Evolutionary conservation across 257 asterid genomes (phyloP).

Genomic region (Cordia subcordata): DNA sequence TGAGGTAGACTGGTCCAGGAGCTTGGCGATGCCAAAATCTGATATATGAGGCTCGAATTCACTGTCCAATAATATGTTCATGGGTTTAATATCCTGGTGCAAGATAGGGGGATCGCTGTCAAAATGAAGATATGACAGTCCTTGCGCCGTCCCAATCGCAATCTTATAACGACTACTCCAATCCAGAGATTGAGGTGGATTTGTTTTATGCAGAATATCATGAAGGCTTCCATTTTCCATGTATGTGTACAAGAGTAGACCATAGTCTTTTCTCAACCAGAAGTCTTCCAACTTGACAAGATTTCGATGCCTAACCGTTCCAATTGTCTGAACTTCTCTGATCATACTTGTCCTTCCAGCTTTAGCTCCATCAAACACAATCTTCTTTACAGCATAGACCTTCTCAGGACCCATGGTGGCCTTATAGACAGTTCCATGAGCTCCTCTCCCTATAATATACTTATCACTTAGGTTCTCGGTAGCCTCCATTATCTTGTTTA

Average conservation of each 20-base stretch:
- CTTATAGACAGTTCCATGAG: conserved; percentile 74
- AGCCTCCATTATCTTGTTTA: conserved; percentile 57
- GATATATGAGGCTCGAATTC: conserved; percentile 80
- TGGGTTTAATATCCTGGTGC: conserved; percentile 74
- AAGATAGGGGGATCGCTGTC: conserved; percentile 78
- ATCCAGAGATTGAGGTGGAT: conserved; percentile 35
- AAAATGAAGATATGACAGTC: conserved; percentile 70
- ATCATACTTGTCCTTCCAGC: conserved; percentile 56
- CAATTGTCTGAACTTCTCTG: conserved; percentile 68
- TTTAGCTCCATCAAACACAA: conserved; percentile 38
- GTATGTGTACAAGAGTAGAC: conserved; percentile 56
- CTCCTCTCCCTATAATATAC: conserved; percentile 68
- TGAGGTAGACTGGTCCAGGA: conserved; percentile 59
- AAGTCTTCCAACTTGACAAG: conserved; percentile 61
- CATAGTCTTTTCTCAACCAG: conserved; percentile 76
- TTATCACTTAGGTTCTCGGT: conserved; percentile 59
- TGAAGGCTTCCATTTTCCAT: conserved; percentile 81
- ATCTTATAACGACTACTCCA: conserved; percentile 58
- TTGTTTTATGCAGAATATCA: conserved; percentile 48
- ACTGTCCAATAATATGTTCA: conserved; percentile 66
- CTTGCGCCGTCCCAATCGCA: conserved; percentile 79
- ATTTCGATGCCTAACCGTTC: conserved; percentile 78
- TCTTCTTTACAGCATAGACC: conserved; percentile 69
- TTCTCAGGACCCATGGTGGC: conserved; percentile 43
- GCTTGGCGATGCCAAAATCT: conserved; percentile 83